phyloP scores from a whole-genome alignment of 768 basidiomycete genomes.

The Boletus rex-veris region DNA sequence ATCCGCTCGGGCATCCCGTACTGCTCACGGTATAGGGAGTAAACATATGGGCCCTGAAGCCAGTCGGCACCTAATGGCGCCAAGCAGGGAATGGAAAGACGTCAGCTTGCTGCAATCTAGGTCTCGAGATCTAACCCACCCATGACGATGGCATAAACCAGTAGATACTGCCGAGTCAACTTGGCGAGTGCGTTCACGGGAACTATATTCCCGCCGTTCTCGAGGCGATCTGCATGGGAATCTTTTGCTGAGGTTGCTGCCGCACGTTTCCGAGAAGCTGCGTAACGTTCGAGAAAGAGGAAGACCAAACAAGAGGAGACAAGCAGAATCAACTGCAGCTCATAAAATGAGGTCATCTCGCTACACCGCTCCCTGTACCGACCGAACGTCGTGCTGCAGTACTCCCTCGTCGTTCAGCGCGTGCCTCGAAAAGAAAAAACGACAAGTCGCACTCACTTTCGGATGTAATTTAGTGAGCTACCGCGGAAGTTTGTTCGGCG shows the following conservation, averaged over 20 bases:
- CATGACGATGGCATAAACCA: slow-evolving; percentile 74
- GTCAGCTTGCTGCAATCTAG: background rate
- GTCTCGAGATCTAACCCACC: slow-evolving; percentile 37
- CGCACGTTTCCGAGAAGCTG: slow-evolving; percentile 24
- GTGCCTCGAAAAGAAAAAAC: background rate
- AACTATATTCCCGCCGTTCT: slow-evolving; percentile 27
- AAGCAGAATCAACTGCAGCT: slow-evolving; percentile 38
- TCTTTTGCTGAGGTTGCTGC: slow-evolving; percentile 22
- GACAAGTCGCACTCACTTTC: slow-evolving; percentile 6
- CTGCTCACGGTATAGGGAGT: slow-evolving; percentile 69
- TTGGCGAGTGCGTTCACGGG: slow-evolving; percentile 27
- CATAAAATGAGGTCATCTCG: slow-evolving; percentile 37
- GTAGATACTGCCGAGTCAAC: slow-evolving; percentile 51
- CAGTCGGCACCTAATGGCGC: slow-evolving; percentile 60
- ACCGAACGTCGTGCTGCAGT: too few relatives aligned
- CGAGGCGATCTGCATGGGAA: slow-evolving; percentile 24
- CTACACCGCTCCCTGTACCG: background rate
- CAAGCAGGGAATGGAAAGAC: background rate
- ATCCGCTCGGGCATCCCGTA: slow-evolving; percentile 58
- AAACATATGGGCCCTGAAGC: slow-evolving; percentile 79
- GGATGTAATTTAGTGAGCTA: background rate
- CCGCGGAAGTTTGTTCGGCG: background rate
- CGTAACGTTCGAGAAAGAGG: slow-evolving; percentile 35
- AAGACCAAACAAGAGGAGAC: slow-evolving; percentile 32
- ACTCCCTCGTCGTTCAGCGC: too few relatives aligned